Conservation (phyloP, 441 rosid species). For the Bocquillonia castaneifolia region DNA sequence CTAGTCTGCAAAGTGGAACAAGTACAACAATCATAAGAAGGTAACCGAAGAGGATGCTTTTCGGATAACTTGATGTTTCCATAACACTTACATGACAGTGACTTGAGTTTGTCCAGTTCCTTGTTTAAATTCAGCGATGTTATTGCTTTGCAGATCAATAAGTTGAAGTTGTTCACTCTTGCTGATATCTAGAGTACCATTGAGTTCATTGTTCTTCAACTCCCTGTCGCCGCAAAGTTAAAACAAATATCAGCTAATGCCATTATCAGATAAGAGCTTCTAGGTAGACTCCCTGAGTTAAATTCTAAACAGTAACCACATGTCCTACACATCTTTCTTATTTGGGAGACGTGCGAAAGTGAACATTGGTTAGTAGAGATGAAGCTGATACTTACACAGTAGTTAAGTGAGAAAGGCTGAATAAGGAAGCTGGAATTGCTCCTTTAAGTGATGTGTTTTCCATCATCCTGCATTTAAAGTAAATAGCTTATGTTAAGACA, state of each 20-base stretch:
- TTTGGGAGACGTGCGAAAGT: neutral
- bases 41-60: neutral
- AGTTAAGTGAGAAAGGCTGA: slow-evolving; percentile 49
- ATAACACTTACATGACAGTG: slow-evolving; percentile 45
- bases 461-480: slow-evolving; percentile 47
- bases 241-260: slow-evolving; percentile 3
- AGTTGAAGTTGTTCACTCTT: slow-evolving; percentile 35
- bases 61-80: no score
- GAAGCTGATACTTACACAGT: slow-evolving; percentile 46
- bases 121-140: slow-evolving; percentile 26
- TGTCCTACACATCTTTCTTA: neutral
- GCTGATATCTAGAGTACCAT: slow-evolving; percentile 43
- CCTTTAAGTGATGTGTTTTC: slow-evolving; percentile 50
- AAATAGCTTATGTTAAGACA: neutral
- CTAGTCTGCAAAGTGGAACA: slow-evolving; percentile 41
- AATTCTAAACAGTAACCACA: neutral
- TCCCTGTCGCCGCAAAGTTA: slow-evolving; percentile 30
- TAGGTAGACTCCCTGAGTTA: neutral
- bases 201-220: slow-evolving; percentile 44
- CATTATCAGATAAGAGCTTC: neutral
- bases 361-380: no score
- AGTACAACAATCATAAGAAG: neutral
- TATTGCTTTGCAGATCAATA: slow-evolving; percentile 50
- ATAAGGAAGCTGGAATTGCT: slow-evolving; percentile 41
- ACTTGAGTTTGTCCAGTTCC: slow-evolving; percentile 15